These are phyloP conservation scores for Anisodus acutangulus DNA, from an alignment of 257 asterid species.

Conservation along the genomic window DNA sequence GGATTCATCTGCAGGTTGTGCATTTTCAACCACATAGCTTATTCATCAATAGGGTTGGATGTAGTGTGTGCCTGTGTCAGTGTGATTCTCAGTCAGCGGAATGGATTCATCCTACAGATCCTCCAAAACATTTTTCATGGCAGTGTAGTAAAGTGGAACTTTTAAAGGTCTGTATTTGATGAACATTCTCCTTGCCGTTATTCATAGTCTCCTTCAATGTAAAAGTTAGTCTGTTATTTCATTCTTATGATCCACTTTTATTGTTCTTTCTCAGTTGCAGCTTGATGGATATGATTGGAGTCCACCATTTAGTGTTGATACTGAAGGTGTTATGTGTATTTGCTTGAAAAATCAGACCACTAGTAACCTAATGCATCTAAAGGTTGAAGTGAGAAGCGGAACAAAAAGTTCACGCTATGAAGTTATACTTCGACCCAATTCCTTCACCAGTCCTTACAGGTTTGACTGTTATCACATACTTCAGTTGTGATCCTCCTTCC, in stretches of 20 bases:
- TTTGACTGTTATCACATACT: conserved; percentile 39
- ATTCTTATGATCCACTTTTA: conserved; percentile 17
- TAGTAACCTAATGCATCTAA: conserved; percentile 50
- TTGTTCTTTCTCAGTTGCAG: conserved; percentile 60
- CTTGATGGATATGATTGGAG: conserved; percentile 91
- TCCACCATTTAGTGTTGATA: conserved; percentile 69
- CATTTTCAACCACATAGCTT: conserved; percentile 94
- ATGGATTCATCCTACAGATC: conserved; percentile 85
- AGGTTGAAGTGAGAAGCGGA: conserved; percentile 89
- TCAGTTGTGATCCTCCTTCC: conserved; percentile 10
- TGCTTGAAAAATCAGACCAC: conserved; percentile 72
- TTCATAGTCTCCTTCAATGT: conserved; percentile 27
- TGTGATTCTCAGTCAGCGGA: conserved; percentile 68
- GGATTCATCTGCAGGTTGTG: conserved; percentile 68
- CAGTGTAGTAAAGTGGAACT: conserved; percentile 72
- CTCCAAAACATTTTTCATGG: conserved; percentile 87
- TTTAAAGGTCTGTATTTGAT: conserved; percentile 65
- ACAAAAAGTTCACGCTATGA: conserved; percentile 77
- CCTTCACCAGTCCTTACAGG: conserved; percentile 97
- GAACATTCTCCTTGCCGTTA: conserved; percentile 31
- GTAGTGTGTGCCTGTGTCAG: conserved; percentile 74
- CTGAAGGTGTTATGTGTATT: conserved; percentile 80
- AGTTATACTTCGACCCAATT: conserved; percentile 80
- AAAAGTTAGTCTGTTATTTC: conserved; percentile 35
- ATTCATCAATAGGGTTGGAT: conserved; percentile 82